Conservation (phyloP, 1,284 basidiomycete species). For the Meripilus lineatus region DNA sequence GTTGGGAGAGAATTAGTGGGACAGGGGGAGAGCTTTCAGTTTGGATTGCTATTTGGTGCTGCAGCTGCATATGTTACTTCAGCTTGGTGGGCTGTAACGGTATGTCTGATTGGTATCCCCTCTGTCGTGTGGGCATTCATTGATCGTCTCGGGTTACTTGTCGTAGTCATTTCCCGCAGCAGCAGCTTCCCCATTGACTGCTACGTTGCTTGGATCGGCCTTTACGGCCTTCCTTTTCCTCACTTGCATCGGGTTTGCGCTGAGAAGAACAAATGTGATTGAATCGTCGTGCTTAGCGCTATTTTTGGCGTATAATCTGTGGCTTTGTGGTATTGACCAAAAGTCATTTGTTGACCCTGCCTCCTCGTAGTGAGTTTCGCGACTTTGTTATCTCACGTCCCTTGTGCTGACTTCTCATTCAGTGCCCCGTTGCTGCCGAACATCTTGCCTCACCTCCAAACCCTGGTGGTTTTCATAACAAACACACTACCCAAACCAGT, state of each 20-base stretch:
- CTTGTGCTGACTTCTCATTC: background rate
- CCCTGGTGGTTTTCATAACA: slow-evolving; percentile 71
- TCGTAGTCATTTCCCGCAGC: slow-evolving; percentile 70
- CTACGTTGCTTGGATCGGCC: slow-evolving; percentile 78
- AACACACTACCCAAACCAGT: slow-evolving; percentile 82
- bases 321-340: slow-evolving; percentile 75
- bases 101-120: slow-evolving; percentile 32
- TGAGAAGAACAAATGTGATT: slow-evolving; percentile 88
- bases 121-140: slow-evolving; percentile 12
- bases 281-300: slow-evolving; percentile 86
- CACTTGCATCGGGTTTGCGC: slow-evolving; percentile 83
- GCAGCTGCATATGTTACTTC: slow-evolving; percentile 73
- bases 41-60: slow-evolving; percentile 65
- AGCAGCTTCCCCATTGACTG: slow-evolving; percentile 78
- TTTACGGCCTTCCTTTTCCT: slow-evolving; percentile 75
- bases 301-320: slow-evolving; percentile 83
- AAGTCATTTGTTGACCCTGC: slow-evolving; percentile 63
- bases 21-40: slow-evolving; percentile 69
- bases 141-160: slow-evolving; percentile 15
- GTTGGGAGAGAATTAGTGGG: slow-evolving; percentile 66
- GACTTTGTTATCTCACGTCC: background rate
- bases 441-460: slow-evolving; percentile 74
- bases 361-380: slow-evolving; percentile 63
- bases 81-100: slow-evolving; percentile 77
- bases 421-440: slow-evolving; percentile 74